phyloP scores from a whole-genome alignment of 768 basidiomycete species.

The Kwoniella bestiolae region DNA sequence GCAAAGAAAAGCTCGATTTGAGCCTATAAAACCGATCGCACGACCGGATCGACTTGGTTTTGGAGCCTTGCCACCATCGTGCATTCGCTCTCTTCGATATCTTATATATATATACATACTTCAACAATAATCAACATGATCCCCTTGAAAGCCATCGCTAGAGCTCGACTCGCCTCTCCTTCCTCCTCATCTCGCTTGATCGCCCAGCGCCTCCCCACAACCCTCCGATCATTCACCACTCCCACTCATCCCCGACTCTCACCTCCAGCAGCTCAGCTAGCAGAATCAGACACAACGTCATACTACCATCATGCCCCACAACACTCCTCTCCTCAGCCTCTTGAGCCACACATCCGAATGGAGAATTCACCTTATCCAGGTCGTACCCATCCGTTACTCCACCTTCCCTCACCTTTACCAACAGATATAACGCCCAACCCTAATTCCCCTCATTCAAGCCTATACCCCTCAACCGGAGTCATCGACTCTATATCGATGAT shows the following conservation, averaged over 20 bases:
- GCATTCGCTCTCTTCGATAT: background rate
- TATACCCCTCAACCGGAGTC: conserved; percentile 51
- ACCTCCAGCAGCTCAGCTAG: conserved; percentile 42
- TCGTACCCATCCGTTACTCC: conserved; percentile 17
- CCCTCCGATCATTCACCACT: conserved; percentile 21
- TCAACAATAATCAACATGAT: conserved; percentile 15
- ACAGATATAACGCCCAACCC: conserved; percentile 24
- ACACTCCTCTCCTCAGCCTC: conserved; percentile 23
- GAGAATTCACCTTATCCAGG: conserved; percentile 20
- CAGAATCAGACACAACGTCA: conserved; percentile 30
- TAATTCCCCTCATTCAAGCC: conserved; percentile 23
- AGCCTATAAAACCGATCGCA: conserved; percentile 5
- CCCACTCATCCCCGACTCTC: conserved; percentile 23
- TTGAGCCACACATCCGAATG: conserved; percentile 21
- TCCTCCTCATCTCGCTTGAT: background rate
- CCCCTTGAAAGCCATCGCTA: conserved; percentile 4
- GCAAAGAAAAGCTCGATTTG: background rate
- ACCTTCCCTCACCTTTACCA: conserved; percentile 41
- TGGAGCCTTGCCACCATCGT: conserved; percentile 9
- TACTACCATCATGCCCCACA: conserved; percentile 25
- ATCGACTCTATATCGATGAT: conserved; percentile 53
- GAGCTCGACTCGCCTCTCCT: conserved; percentile 1
- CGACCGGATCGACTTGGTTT: conserved; percentile 4
- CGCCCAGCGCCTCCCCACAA: background rate
- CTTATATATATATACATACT: background rate